These are phyloP conservation scores for Dujonia santamariae DNA, from an alignment of 1,139 yeast species.

Conservation along the genomic window DNA sequence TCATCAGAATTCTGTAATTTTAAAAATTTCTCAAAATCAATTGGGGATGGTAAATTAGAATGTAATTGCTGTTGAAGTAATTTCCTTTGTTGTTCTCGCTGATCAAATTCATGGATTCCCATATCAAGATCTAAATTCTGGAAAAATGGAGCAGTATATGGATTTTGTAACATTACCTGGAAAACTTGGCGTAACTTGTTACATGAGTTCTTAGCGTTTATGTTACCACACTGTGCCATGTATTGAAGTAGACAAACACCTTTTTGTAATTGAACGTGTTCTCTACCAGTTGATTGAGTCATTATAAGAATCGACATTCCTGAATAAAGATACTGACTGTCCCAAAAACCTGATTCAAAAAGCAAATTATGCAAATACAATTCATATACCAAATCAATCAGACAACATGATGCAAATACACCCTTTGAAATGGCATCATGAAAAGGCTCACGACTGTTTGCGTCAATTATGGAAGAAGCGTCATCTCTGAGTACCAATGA, in stretches of 20 bases:
- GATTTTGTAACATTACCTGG: constrained; percentile 16
- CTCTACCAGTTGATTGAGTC: constrained; percentile 29
- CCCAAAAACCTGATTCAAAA: constrained; percentile 51
- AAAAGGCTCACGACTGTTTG: constrained; percentile 22
- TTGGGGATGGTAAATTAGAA: not conserved
- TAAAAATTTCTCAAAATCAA: constrained; percentile 4
- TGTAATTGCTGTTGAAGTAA: not conserved
- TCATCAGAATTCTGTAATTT: constrained; percentile 7
- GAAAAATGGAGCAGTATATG: constrained; percentile 15
- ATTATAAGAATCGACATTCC: constrained; percentile 41
- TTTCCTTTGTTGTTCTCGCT: not conserved
- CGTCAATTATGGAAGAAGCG: constrained; percentile 22
- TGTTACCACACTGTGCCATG: constrained; percentile 42
- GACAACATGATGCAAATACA: constrained; percentile 36
- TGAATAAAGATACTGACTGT: constrained; percentile 47
- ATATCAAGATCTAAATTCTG: constrained; percentile 14
- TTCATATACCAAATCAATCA: constrained; percentile 36
- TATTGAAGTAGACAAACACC: constrained; percentile 34
- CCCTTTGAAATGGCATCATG: constrained; percentile 36
- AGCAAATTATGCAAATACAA: constrained; percentile 33
- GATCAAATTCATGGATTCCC: constrained; percentile 7
- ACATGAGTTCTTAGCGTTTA: constrained; percentile 35
- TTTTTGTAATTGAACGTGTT: constrained; percentile 25
- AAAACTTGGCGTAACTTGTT: constrained; percentile 21
- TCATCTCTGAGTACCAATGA: constrained; percentile 38